These are phyloP conservation scores for Cryptococcus sp. DNA, from an alignment of 1,284 basidiomycete genomes.

Conservation along the genomic window DNA sequence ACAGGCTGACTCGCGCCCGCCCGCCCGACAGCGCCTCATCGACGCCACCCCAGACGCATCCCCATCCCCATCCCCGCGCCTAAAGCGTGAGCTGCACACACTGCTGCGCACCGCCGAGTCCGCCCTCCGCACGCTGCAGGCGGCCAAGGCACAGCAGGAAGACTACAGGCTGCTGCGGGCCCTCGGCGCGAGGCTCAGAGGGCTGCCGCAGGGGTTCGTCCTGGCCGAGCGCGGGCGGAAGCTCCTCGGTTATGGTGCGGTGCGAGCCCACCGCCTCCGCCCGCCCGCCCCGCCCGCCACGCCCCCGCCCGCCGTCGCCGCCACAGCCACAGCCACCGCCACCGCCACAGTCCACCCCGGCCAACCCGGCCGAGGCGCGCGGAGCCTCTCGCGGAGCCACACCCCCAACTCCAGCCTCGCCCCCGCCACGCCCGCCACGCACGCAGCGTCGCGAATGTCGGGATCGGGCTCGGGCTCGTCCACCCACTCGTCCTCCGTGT, in stretches of 20 bases:
- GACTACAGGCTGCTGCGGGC: slow-evolving; percentile 69
- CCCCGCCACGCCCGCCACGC: slow-evolving; percentile 15
- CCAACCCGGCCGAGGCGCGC: too few species aligned
- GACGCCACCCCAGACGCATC: slow-evolving; percentile 64
- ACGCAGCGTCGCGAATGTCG: not conserved
- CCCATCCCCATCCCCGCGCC: slow-evolving; percentile 66
- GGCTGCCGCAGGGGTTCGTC: slow-evolving; percentile 56
- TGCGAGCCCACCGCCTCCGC: too few species aligned
- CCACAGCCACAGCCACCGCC: too few species aligned
- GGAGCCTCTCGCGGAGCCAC: too few species aligned
- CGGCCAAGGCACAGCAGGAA: slow-evolving; percentile 77
- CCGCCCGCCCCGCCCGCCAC: too few species aligned
- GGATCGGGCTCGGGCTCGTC: slow-evolving; percentile 10
- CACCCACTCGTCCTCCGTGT: slow-evolving; percentile 21
- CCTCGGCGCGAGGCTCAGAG: slow-evolving; percentile 61
- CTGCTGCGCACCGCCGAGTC: slow-evolving; percentile 65
- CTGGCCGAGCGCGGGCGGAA: slow-evolving; percentile 68
- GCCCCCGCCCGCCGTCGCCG: too few species aligned
- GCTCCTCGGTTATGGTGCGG: slow-evolving; percentile 64
- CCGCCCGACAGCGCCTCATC: slow-evolving; percentile 66
- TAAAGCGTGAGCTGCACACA: slow-evolving; percentile 62
- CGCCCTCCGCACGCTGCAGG: slow-evolving; percentile 69
- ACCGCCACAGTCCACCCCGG: too few species aligned
- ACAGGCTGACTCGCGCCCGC: too few species aligned
- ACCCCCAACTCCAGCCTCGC: slow-evolving; percentile 47